phyloP scores from a whole-genome alignment of 768 basidiomycete genomes.

The Boletales sp. region DNA sequence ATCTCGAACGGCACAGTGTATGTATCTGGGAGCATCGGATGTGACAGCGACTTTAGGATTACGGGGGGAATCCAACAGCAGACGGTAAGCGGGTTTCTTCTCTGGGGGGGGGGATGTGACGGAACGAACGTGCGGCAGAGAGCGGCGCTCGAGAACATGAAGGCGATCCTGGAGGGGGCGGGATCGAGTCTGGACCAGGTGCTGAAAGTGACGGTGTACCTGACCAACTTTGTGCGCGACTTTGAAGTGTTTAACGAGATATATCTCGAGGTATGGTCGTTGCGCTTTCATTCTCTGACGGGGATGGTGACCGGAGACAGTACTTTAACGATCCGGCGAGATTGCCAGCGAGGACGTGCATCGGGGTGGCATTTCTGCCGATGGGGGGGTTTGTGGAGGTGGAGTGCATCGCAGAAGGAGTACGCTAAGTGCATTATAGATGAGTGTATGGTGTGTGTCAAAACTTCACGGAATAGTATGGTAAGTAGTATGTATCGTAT shows the following conservation, averaged over 20 bases:
- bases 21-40: slow-evolving; percentile 41
- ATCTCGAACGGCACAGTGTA: slow-evolving; percentile 16
- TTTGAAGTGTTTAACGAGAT: slow-evolving; percentile 38
- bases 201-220: slow-evolving; percentile 32
- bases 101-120: no score
- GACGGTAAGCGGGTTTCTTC: slow-evolving; percentile 26
- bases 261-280: slow-evolving; percentile 31
- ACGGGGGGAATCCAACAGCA: slow-evolving; percentile 30
- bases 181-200: slow-evolving; percentile 33
- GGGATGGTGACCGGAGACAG: slow-evolving; percentile 23
- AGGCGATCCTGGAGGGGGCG: slow-evolving; percentile 34
- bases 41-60: slow-evolving; percentile 28
- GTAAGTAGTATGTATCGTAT: no score
- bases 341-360: slow-evolving; percentile 38
- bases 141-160: slow-evolving; percentile 26
- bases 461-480: no score
- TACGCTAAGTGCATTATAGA: no score
- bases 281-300: no score
- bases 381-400: slow-evolving; percentile 42
- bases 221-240: slow-evolving; percentile 31
- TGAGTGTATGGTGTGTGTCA: no score
- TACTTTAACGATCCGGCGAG: slow-evolving; percentile 40
- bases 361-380: slow-evolving; percentile 14
- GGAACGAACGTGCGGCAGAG: slow-evolving; percentile 17
- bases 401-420: slow-evolving; percentile 35